Conservation (phyloP, 202 grass and related monocot species). For the Zoysia matrella region DNA sequence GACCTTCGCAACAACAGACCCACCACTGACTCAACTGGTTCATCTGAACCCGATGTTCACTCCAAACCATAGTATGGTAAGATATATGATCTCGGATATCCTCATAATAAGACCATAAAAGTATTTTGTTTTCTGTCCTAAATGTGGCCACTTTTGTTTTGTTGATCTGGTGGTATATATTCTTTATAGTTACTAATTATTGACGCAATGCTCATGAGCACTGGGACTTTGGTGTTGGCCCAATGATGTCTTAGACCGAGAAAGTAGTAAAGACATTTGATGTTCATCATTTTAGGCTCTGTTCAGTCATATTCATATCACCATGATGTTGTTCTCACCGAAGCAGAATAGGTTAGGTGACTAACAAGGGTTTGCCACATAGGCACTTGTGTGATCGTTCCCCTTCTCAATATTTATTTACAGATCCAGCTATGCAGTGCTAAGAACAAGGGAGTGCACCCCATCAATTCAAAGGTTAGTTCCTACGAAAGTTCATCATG, state of each 20-base stretch:
- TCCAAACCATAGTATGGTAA: constrained; percentile 44
- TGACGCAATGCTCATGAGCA: background rate
- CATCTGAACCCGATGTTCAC: constrained; percentile 26
- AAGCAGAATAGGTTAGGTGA: constrained; percentile 3
- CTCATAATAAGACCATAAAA: background rate
- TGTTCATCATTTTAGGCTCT: constrained; percentile 26
- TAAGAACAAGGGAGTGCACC: constrained; percentile 1
- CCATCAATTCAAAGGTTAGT: constrained; percentile 1
- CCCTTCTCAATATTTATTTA: background rate
- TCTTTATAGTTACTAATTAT: too few relatives aligned
- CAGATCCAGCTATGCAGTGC: constrained; percentile 11
- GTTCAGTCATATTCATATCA: background rate
- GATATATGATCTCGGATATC: background rate
- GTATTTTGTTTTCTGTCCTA: background rate
- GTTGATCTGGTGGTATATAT: background rate
- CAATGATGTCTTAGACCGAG: background rate
- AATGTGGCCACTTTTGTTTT: constrained; percentile 6
- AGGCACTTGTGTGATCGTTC: background rate
- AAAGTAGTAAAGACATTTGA: background rate
- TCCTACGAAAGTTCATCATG: constrained; percentile 19
- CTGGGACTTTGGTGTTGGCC: background rate
- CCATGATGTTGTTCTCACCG: background rate
- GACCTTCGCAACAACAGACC: constrained; percentile 57
- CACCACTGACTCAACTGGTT: background rate
- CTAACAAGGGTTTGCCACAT: background rate